Evolutionary conservation across 73 alveolate species (phyloP), one percentile per base, ranked within the genome.

Genomic region (Paramecium sonneborni): DNA sequence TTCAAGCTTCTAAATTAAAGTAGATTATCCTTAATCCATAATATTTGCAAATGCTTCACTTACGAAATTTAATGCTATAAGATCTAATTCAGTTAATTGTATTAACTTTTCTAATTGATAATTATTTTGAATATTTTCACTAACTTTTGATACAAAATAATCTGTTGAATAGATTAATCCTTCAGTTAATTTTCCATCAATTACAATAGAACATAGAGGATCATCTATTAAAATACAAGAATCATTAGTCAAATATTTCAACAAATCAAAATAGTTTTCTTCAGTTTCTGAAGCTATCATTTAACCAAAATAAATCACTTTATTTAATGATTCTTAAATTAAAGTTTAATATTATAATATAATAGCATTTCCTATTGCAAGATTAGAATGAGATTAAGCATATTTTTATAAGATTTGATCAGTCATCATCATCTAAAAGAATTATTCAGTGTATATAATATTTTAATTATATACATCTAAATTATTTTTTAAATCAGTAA

Each of bases 161-260:
- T 4, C 14, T 18, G 32, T 23, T 21, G 76, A 57, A 79, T 46
- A 39, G 2, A 79, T 43, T 21, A 38, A 23, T 1, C 90, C 90
- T 30, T 26, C 39, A 15, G 44, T 23, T 79, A 79, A 43, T 41
- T 79, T 79, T 18, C 90, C 90, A 79, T 44, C 74, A 43, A 79
- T 43, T 6, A 79, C 37, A 39, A 37, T 79, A 11, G 90, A 8
- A 79, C 90, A 79, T 2, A 39, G 26, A 6, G 46, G 43, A 72
- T 72, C 57, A 43, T 79, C n/a, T 2, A 79, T 79, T 10, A 79
- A 12, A 5, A 10, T 6, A 24, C 90, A 79, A 5, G 55, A 21
- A 26, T 79, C 30, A 14, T 43, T 38, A 12, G 69, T 41, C 55
- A 79, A 20, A n/a, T 79, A 20, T 24, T 20, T 12, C 28, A 79